phyloP scores from a whole-genome alignment of 2,329 filamentous ascomycete species.

The Aspergillus sojae region DNA sequence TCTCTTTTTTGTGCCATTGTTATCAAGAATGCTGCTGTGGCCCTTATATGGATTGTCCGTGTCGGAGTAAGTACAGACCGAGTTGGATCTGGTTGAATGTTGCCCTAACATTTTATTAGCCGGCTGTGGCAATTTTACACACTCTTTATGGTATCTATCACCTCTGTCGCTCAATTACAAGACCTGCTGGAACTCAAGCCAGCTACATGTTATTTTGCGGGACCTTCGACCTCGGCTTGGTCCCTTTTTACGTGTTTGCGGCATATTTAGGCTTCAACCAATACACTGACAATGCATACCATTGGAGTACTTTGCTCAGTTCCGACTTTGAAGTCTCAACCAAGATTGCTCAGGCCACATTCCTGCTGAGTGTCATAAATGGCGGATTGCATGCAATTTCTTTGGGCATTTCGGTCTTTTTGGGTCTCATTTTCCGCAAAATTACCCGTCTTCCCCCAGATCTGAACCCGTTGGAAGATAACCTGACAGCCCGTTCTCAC shows the following conservation, averaged over 20 bases:
- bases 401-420: conserved; percentile 70
- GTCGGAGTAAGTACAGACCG: conserved; percentile 63
- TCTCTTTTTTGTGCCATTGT: conserved; percentile 76
- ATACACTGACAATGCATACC: conserved; percentile 44
- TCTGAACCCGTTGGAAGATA: conserved; percentile 90
- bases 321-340: conserved; percentile 56
- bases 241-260: conserved; percentile 66
- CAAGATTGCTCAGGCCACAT: conserved; percentile 67
- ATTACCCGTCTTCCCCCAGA: conserved; percentile 84
- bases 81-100: neutral
- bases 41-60: conserved; percentile 74
- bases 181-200: conserved; percentile 77
- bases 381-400: conserved; percentile 72
- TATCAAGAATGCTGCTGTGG: conserved; percentile 66
- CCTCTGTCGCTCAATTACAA: conserved; percentile 67
- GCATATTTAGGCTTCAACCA: conserved; percentile 58
- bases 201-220: conserved; percentile 87
- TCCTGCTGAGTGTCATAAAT: conserved; percentile 66
- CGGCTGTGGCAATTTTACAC: conserved; percentile 72
- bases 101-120: conserved; percentile 51
- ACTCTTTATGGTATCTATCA: conserved; percentile 81
- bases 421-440: conserved; percentile 77
- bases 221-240: conserved; percentile 68
- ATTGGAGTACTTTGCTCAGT: conserved; percentile 70
- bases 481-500: conserved; percentile 74